Evolutionary conservation across 805 yeast species (phyloP), one percentile per base, ranked within the genome.

Genomic region (Yarrowia deformans): DNA sequence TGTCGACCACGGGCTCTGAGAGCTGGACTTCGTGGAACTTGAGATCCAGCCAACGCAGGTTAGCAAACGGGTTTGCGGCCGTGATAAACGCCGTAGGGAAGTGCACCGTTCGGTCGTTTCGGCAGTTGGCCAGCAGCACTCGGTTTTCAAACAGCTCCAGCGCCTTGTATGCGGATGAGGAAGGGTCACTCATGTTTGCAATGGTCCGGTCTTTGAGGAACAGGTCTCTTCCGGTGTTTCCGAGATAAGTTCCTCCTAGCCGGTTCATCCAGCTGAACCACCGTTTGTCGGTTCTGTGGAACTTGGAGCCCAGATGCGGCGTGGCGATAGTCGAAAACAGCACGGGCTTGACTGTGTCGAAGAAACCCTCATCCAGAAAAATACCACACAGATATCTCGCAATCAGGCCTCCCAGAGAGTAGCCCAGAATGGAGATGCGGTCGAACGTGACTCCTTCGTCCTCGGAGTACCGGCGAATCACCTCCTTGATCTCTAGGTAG

Each of bases 381-480:
- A 88, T 82, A 0, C 98, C 98, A 67, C 91, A 81, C 35, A 90
- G 84, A 76, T 90, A 91, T 50, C 98, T 82, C 0, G 92, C 83
- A 16, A 91, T 84, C 40, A 94, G 78, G 0, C 98, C 98, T n/a
- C 98, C 98, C 67, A 93, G 77, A 0, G 97, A 91, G 76, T 93
- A 93, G 0, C 98, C 97, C 1, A 93, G 83, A 48, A 93, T 80
- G 71, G 94, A 89, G 60, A 93, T 83, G 70, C 87, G 84, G 12
- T 82, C 81, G 12, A 90, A 89, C 16, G 70, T 72, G n/a, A 76
- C 77, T 8, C 75, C 75, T 45, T 56, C 63, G 1, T 72, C 74
- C 81, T 71, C 81, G 29, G 58, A 19, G 40, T 49, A 64, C n/a
- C 48, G 46, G 29, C 49, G 88, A 13, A 64, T 49, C 29, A 77